phyloP scores from a whole-genome alignment of 2,329 filamentous ascomycete genomes.

The Pestalotiopsis sp. region DNA sequence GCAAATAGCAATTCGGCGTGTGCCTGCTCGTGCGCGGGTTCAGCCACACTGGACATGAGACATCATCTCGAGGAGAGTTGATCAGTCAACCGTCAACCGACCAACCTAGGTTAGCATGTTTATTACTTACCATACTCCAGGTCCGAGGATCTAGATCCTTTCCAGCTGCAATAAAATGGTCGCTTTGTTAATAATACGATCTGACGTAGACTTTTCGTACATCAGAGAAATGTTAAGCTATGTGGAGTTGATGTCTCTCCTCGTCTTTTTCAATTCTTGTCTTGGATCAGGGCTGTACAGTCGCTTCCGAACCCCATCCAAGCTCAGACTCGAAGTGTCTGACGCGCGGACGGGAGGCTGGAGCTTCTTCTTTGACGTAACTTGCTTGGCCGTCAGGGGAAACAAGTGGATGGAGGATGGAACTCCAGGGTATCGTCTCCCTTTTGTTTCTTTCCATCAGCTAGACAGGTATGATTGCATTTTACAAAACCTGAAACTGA shows the following conservation, averaged over 20 bases:
- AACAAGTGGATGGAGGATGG: neutral
- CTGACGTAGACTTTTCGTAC: neutral
- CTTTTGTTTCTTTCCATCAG: neutral
- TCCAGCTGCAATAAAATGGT: neutral
- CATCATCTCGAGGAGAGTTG: neutral
- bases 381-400: neutral
- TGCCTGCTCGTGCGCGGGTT: neutral
- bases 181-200: neutral
- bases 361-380: slow-evolving; percentile 4
- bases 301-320: neutral
- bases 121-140: neutral
- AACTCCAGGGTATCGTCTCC: neutral
- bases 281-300: neutral
- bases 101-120: no score
- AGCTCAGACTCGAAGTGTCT: neutral
- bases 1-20: neutral
- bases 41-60: neutral
- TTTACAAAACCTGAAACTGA: neutral
- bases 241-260: neutral
- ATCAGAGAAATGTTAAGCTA: neutral
- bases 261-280: neutral
- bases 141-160: neutral
- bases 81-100: neutral
- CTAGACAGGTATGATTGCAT: neutral
- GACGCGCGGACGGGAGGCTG: slow-evolving; percentile 2